phyloP scores from a whole-genome alignment of 1,139 yeast genomes.

The Yamadazyma trypodendri region DNA sequence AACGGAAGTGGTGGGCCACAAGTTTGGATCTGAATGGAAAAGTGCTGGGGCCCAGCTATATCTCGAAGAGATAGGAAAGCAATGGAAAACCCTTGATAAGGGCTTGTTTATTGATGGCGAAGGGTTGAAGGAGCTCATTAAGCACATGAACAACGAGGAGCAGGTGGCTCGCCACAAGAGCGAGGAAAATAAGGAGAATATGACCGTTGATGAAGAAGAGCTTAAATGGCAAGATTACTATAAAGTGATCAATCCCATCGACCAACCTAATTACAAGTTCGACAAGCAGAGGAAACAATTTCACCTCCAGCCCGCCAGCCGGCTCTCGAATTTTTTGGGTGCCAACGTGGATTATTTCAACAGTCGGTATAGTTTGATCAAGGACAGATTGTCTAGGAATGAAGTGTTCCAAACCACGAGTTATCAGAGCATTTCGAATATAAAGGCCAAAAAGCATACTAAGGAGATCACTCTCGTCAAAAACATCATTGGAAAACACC shows the following conservation, averaged over 20 bases:
- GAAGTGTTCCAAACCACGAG: conserved; percentile 64
- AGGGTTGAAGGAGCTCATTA: conserved; percentile 61
- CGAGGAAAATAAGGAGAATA: conserved; percentile 11
- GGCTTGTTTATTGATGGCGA: conserved; percentile 82
- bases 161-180: background rate
- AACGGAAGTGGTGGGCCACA: conserved; percentile 69
- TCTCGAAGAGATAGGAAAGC: conserved; percentile 73
- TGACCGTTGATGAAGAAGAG: conserved; percentile 15
- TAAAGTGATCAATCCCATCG: conserved; percentile 59
- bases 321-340: conserved; percentile 20
- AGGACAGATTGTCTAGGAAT: conserved; percentile 73
- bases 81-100: conserved; percentile 87
- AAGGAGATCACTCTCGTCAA: conserved; percentile 73
- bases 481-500: conserved; percentile 82
- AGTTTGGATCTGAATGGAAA: conserved; percentile 87
- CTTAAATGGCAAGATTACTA: conserved; percentile 75
- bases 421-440: conserved; percentile 35
- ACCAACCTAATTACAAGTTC: conserved; percentile 66
- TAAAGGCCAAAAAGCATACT: conserved; percentile 22
- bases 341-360: conserved; percentile 28
- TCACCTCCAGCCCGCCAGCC: conserved; percentile 26
- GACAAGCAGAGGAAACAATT: conserved; percentile 69
- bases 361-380: conserved; percentile 55
- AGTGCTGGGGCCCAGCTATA: conserved; percentile 63
- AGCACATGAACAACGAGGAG: conserved; percentile 37